Base-by-base conservation (phyloP, 23 red algal genomes). In the Cyanidiococcus yangmingshanensis region DNA sequence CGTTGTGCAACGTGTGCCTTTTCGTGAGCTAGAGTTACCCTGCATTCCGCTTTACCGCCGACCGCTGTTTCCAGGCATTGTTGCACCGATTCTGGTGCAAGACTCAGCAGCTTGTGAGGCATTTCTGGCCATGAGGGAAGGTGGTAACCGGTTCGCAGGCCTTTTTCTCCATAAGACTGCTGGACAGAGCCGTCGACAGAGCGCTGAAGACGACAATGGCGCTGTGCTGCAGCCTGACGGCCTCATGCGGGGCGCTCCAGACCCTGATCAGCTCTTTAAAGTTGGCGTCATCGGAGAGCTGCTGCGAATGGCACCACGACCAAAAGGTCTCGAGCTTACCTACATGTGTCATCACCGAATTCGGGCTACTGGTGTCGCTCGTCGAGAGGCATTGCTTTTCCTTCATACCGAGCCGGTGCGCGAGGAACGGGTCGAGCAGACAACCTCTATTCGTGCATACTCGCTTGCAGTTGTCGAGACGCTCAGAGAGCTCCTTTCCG, bases 331-430 rank as follows among this genome's bases (percentile, higher is more conserved):
- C 0, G 92, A 96, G 85, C 79, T 96, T 34, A 96, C 92, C 68
- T 90, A 90, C 77, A 41, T 87, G 15, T 90, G 92, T 58, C 92
- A 96, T 76, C 92, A 96, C 85, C 92, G 92, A 45, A 87, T 96
- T 31, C 68, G 88, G 32, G 86, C 87, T 82, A 86, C 33, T 7
- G 39, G 51, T 0, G 87, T 90, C 37, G 87, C 79, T 0, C 79
- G 82, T 25, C 74, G 57, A 25, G 82, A 90, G 37, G 79, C 87
- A 26, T 74, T 96, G 54, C 79, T 96, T 30, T 87, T 83, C 0
- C 87, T 96, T 37, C 37, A 83, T 0, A 90, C 83, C 16, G 87
- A 90, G 57, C 87, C 92, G 12, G 84, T 96, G 71, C 37, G 25
- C 33, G 92, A 96, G 59, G 83, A 82, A 30, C 82, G 75, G 0